Conservation (phyloP, 1,284 basidiomycete genomes). For the Puccinia hordei region DNA sequence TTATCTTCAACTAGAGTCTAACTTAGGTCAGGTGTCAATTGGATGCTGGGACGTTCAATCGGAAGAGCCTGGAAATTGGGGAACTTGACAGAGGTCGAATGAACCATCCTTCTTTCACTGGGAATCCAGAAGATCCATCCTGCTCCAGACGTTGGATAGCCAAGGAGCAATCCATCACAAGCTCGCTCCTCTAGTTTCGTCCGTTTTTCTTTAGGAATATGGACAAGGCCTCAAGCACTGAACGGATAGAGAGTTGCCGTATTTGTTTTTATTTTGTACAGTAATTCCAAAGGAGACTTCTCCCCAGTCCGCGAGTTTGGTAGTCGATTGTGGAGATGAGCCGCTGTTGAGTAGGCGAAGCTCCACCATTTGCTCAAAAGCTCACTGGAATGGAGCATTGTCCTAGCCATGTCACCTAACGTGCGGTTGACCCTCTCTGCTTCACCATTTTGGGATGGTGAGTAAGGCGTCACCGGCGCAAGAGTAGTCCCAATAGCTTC, state of each 20-base stretch:
- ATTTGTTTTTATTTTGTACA: too few species aligned
- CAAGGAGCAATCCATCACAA: neutral
- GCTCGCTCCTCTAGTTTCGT: neutral
- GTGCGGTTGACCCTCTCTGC: neutral
- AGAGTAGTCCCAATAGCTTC: neutral
- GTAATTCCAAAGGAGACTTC: neutral
- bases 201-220: neutral
- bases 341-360: neutral
- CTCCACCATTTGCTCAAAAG: neutral
- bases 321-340: neutral
- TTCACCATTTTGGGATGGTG: constrained; percentile 6
- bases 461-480: neutral
- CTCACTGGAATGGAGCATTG: neutral
- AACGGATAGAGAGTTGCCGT: neutral
- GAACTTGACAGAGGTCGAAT: neutral
- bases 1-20: too few species aligned
- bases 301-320: neutral
- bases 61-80: neutral
- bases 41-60: too few species aligned
- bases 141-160: neutral
- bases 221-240: neutral
- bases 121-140: constrained; percentile 4
- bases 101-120: neutral
- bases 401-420: neutral
- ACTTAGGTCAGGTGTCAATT: too few species aligned